phyloP scores from a whole-genome alignment of 129 eudicot genomes.

The Pseudognaphalium luteoalbum region DNA sequence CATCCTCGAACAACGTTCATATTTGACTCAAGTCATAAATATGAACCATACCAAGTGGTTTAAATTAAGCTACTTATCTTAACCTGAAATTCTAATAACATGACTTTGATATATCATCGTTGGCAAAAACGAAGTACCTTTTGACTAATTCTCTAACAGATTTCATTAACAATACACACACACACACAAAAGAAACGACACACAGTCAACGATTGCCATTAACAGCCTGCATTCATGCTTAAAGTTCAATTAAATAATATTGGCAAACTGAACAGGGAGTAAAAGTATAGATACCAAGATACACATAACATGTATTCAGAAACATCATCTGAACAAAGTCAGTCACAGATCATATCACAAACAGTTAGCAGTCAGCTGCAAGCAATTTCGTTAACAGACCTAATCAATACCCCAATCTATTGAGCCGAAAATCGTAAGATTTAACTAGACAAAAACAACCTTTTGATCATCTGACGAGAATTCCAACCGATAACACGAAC shows the following conservation, averaged over 20 bases:
- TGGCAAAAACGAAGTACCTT: not conserved
- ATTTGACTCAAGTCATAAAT: slow-evolving; percentile 3
- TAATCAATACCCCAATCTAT: too few species aligned
- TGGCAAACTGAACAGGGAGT: not conserved
- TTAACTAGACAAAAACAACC: slow-evolving; percentile 41
- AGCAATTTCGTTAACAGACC: too few species aligned
- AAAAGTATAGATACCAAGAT: too few species aligned
- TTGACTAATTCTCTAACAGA: not conserved
- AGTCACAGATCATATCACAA: not conserved
- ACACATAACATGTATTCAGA: slow-evolving; percentile 1
- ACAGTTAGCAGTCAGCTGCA: too few species aligned
- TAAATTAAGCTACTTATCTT: not conserved
- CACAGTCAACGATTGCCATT: too few species aligned
- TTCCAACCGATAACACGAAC: slow-evolving; percentile 62
- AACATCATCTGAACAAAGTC: not conserved
- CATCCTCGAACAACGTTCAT: slow-evolving; percentile 12
- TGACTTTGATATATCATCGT: not conserved
- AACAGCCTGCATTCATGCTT: not conserved
- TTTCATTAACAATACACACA: not conserved
- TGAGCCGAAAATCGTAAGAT: too few species aligned
- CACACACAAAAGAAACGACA: slow-evolving; percentile 17
- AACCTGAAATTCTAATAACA: not conserved
- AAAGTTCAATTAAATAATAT: slow-evolving; percentile 18
- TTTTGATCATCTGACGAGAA: slow-evolving; percentile 67
- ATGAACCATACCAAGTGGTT: not conserved